Evolutionary conservation across 805 yeast genomes (phyloP), one percentile per base, ranked within the genome.

Genomic region (Brettanomyces nanus): DNA sequence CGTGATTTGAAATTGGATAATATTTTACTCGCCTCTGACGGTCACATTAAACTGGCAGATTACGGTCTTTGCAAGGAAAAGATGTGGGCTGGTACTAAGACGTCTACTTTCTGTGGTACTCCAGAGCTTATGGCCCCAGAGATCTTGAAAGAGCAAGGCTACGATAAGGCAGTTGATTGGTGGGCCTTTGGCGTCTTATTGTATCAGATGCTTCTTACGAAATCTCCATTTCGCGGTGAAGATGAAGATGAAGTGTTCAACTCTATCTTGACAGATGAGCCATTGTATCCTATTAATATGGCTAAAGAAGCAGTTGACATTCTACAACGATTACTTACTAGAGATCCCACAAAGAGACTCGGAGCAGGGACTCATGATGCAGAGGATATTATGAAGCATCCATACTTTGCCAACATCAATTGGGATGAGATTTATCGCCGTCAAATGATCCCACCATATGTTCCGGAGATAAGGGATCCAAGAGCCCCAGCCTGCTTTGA

Each of bases 111-210:
- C 66, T 92, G 98, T 68, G 98, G 99, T 50, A 92, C 99, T 3
- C 99, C 99, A 0, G 98, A 92, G 60, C 85, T 92, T 49, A 92
- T 92, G 95, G 99, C 98, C 1, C 99, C 99, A 0, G 99, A 92
- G 61, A 90, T 92, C 48, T 69, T 92, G 54, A 80, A 85, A 46
- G 97, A 92, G 38, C 95, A 89, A 59, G 83, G 80, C 42, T 92
- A 92, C 54, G 92, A 87, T 37, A 77, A 95, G 54, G 83, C 92
- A 28, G 98, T 92, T 38, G 99, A 92, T 63, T 92, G 98, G 98
- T 92, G 98, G 98, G 97, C 98, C 1, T 86, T 89, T 68, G 99
- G 99, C 41, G 97, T 92, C 21, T 69, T 92, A 46, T 68, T 92
- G 47, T 92, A 90, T 61, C 98, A 92, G 62, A 92, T 92, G 99